Evolutionary conservation across 768 basidiomycete species (phyloP).

Genomic region (Cantharellus anzutake): DNA sequence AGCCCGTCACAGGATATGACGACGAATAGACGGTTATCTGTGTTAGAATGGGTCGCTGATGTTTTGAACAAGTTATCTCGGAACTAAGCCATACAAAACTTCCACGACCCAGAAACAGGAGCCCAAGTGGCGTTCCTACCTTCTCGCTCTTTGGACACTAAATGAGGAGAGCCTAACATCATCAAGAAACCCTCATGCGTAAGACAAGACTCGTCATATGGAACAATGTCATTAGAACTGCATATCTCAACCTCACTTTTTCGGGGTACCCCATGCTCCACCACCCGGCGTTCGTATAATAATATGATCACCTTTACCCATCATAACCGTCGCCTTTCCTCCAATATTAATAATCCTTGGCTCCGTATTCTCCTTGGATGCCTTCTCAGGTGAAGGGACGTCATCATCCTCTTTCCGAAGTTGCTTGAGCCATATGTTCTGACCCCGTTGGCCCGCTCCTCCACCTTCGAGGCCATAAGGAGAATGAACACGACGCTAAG

Average conservation of each 20-base stretch:
- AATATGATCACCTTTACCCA: conserved; percentile 73
- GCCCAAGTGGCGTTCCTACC: no score
- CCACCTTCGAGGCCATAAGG: conserved; percentile 82
- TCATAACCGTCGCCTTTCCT: conserved; percentile 69
- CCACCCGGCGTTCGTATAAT: conserved; percentile 80
- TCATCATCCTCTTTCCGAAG: conserved; percentile 28
- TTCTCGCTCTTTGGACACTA: no score
- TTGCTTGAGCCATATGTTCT: conserved; percentile 62
- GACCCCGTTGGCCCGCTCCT: conserved; percentile 44
- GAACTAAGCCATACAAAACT: no score
- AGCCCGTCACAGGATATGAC: conserved; percentile 7
- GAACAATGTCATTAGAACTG: background rate
- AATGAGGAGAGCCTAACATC: no score
- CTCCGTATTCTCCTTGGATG: background rate
- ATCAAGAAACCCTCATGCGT: no score
- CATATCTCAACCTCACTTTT: conserved; percentile 10
- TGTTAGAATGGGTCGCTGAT: no score
- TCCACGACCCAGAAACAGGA: no score
- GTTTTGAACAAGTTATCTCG: background rate
- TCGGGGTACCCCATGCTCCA: conserved; percentile 55
- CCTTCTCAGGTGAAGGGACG: conserved; percentile 12
- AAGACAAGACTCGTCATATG: background rate
- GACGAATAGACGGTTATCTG: background rate
- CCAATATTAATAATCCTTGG: conserved; percentile 66
- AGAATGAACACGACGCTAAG: conserved; percentile 59